Base-by-base conservation (phyloP, 805 yeast species). In the Candida ipomoeae region DNA sequence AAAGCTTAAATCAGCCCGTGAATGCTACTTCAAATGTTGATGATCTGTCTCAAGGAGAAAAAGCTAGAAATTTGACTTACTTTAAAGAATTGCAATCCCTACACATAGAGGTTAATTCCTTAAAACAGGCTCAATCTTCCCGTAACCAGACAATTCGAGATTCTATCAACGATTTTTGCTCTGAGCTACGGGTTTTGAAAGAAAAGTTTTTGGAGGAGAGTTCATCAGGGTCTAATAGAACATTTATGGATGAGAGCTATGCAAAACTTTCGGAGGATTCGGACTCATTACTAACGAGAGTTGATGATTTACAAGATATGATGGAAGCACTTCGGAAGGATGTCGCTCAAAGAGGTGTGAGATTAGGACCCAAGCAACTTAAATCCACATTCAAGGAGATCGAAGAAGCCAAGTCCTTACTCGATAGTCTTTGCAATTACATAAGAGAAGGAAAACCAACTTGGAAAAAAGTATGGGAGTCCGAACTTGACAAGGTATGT, bases 391-490 rank as follows among this genome's bases (percentile, higher is more conserved):
- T 76, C 6, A 81, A 81, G 56, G 96, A 91, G 54, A 74, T 94
- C 21, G 69, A 61, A 3, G 72, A 69, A 1, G 91, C 95, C 0
- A 77, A 79, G 49, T 44, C 59, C 0, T 77, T 78, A 15, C 73
- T 92, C 40, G 66, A 66, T 1, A 66, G 66, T 2, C 78, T 90
- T 77, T 74, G 78, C n/a, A 69, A 68, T 4, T 89, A 81, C 60
- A 84, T 94, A 37, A 60, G 67, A 1, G 71, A 73, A 4, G 98
- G 90, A 62, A 87, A 87, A 56, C 84, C 90, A 6, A 82, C 81
- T 32, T 90, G 98, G 96, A 87, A 88, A 62, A 81, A 81, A 57
- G 84, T 89, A 7, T 92, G 99, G 97, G 97, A 91, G 63, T 73
- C 84, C 5, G 97, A 90, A 62, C 77, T 94, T 49, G 94, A 89